Evolutionary conservation across 305 asterid species (phyloP).

Genomic region (Fraxinus angustifolia): DNA sequence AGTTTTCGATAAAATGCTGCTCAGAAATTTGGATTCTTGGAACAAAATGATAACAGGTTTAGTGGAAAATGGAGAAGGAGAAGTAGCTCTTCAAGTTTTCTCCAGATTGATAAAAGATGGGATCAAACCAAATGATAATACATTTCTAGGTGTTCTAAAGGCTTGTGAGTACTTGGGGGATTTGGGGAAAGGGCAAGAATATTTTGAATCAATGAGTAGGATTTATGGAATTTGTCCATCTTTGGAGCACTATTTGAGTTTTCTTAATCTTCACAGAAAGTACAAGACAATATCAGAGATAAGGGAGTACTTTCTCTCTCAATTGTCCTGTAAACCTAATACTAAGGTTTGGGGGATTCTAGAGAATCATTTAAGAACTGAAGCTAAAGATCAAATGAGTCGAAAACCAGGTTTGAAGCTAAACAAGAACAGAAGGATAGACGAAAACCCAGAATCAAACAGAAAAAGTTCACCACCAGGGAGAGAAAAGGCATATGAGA

Average conservation of each 20-base stretch:
- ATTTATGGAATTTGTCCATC: conserved; percentile 41
- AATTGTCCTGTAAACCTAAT: conserved; percentile 27
- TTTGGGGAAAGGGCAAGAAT: conserved; percentile 35
- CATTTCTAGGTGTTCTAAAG: conserved; percentile 43
- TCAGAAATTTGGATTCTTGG: conserved; percentile 51
- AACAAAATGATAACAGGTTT: conserved; percentile 48
- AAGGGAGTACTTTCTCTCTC: conserved; percentile 21
- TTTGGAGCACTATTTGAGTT: conserved; percentile 42
- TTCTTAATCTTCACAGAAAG: conserved; percentile 16
- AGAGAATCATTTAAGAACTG: not conserved
- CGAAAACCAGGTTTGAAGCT: not conserved
- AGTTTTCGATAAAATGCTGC: conserved; percentile 43
- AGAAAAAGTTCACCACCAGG: conserved; percentile 22
- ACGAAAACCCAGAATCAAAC: conserved; percentile 6
- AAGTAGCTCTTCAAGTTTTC: conserved; percentile 45
- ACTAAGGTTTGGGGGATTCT: not conserved
- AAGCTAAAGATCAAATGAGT: conserved; percentile 1
- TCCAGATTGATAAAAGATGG: conserved; percentile 28
- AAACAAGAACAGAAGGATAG: not conserved
- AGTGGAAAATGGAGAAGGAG: conserved; percentile 42
- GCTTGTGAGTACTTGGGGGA: conserved; percentile 46
- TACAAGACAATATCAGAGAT: not conserved
- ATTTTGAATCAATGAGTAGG: conserved; percentile 37
- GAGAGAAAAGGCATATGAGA: conserved; percentile 38
- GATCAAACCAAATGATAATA: conserved; percentile 36